phyloP scores from a whole-genome alignment of 2,329 filamentous ascomycete genomes.

The Nemania diffusa region DNA sequence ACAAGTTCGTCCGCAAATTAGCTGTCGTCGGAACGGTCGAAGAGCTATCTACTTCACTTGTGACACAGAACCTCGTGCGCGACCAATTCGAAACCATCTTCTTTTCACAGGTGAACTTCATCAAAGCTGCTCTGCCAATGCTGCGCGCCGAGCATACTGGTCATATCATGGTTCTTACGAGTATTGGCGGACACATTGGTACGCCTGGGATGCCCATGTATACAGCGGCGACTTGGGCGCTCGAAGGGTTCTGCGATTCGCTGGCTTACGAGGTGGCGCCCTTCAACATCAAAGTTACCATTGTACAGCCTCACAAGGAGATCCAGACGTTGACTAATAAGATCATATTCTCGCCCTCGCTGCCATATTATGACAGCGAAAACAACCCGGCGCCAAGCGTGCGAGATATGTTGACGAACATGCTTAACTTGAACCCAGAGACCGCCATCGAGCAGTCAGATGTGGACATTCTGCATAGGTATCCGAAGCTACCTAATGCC shows the following conservation, averaged over 20 bases:
- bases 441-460: conserved; percentile 59
- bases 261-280: conserved; percentile 96
- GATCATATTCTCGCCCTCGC: conserved; percentile 82
- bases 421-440: conserved; percentile 80
- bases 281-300: conserved; percentile 96
- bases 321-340: conserved; percentile 87
- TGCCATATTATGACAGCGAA: conserved; percentile 71
- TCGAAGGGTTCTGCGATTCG: conserved; percentile 95
- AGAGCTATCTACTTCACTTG: conserved; percentile 79
- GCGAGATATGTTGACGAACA: conserved; percentile 81
- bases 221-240: conserved; percentile 91
- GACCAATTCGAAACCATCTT: conserved; percentile 96
- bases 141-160: conserved; percentile 84
- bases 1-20: conserved; percentile 49
- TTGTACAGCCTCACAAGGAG: conserved; percentile 95
- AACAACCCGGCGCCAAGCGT: conserved; percentile 82
- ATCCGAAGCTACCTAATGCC: conserved; percentile 75
- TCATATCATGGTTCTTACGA: conserved; percentile 89
- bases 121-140: conserved; percentile 84
- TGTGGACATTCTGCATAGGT: conserved; percentile 70
- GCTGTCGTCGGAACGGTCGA: conserved; percentile 91
- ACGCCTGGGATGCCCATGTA: conserved; percentile 92
- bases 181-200: conserved; percentile 90
- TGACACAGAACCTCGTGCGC: conserved; percentile 80
- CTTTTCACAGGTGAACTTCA: conserved; percentile 95